Percentiles rank a stretch among this genome's conserved stretches.
These are phyloP conservation scores for Lecanoromycetidae sp. DNA, from an alignment of 2,329 filamentous ascomycete species.

Conservation along the genomic window DNA sequence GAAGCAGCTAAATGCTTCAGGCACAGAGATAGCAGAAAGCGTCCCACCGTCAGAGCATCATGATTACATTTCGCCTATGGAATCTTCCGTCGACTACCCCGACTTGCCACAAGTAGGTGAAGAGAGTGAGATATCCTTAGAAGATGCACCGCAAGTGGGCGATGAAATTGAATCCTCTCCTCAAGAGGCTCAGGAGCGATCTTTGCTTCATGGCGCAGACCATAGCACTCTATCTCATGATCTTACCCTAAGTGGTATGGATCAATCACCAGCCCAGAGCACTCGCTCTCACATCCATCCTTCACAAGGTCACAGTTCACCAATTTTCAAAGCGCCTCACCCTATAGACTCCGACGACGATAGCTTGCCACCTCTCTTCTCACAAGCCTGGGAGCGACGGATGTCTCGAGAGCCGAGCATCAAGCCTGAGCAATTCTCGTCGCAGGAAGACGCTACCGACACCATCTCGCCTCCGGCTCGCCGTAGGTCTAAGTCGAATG, in stretches of 20 bases:
- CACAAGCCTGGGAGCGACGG: constrained; percentile 11
- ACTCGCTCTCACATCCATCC: not conserved
- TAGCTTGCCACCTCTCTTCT: constrained; percentile 15
- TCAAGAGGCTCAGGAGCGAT: constrained; percentile 10
- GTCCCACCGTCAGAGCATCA: not conserved
- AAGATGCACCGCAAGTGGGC: constrained; percentile 2
- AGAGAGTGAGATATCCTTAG: not conserved
- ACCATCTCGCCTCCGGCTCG: constrained; percentile 3
- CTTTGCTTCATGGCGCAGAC: not conserved
- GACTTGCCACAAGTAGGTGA: constrained; percentile 4
- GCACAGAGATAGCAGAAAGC: constrained; percentile 1
- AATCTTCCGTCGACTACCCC: constrained; percentile 4
- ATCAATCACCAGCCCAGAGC: not conserved
- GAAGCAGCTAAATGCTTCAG: not conserved
- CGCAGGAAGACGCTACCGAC: constrained; percentile 2
- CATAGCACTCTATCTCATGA: constrained; percentile 5
- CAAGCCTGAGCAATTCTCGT: constrained; percentile 12
- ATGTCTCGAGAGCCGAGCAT: constrained; percentile 10
- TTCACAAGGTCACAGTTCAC: not conserved
- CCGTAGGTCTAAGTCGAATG: constrained; percentile 5
- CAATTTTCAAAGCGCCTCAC: not conserved
- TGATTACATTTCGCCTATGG: not conserved
- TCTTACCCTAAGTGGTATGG: not conserved
- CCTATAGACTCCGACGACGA: constrained; percentile 9
- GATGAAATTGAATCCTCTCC: constrained; percentile 10